Percentiles rank a stretch among this genome's conserved stretches.
These are phyloP conservation scores for Amanita polypyramis DNA, from an alignment of 768 basidiomycete species.

Conservation along the genomic window DNA sequence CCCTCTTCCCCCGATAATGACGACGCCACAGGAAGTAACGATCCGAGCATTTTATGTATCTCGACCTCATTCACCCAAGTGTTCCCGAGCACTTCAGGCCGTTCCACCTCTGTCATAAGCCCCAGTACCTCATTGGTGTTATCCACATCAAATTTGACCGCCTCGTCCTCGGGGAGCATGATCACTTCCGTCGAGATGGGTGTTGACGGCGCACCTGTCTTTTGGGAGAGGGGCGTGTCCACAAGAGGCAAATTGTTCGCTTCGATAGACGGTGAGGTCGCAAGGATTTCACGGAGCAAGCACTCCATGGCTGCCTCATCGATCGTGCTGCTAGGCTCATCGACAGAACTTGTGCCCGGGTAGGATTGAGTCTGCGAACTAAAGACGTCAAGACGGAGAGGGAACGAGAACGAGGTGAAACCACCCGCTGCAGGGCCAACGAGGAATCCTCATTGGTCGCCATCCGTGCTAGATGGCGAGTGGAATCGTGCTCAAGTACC, in stretches of 20 bases:
- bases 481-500: constrained; percentile 41
- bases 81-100: constrained; percentile 17
- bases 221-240: constrained; percentile 13
- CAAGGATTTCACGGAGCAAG: constrained; percentile 62
- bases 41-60: constrained; percentile 51
- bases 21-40: constrained; percentile 13
- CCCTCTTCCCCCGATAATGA: background rate
- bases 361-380: constrained; percentile 14
- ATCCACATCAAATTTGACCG: constrained; percentile 8
- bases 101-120: constrained; percentile 10
- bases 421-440: constrained; percentile 95
- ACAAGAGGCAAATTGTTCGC: constrained; percentile 16
- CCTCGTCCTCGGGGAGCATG: background rate
- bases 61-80: constrained; percentile 38
- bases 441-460: constrained; percentile 60
- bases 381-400: constrained; percentile 13
- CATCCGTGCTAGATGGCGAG: constrained; percentile 99
- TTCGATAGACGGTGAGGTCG: constrained; percentile 30
- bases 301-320: constrained; percentile 59
- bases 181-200: constrained; percentile 7
- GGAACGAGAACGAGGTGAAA: constrained; percentile 24
- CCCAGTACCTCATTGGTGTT: constrained; percentile 10
- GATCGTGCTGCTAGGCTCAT: constrained; percentile 19
- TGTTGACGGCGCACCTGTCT: constrained; percentile 11
- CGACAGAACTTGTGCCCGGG: constrained; percentile 11